Evolutionary conservation across 2,329 filamentous ascomycete species (phyloP), one percentile per base, ranked within the genome.

Genomic region (Penicillium griseofulvum): DNA sequence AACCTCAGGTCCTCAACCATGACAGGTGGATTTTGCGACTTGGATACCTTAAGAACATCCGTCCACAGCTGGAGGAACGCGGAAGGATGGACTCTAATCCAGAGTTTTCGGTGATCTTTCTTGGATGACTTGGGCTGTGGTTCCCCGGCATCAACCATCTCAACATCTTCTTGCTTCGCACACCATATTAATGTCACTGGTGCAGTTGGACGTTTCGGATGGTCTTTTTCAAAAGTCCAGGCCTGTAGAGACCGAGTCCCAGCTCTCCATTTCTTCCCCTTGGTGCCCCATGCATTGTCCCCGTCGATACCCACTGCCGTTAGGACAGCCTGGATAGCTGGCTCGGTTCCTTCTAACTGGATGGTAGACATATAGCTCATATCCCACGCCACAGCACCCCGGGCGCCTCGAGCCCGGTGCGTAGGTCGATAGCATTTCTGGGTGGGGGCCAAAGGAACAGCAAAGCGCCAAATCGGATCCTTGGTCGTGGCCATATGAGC

Each of bases 361-460:
- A 97, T 88, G 1, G 91, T 96, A 63, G 90, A 89, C 78, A 94
- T 88, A 70, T 97, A 99, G 71, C 92, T 97, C 79, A 86, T 90
- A 74, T 99, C 94, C 91, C 93, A 97, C 1, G 87, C 87, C 41
- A 97, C 80, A 22, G 88, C 88, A 5, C 94, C 92, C 61, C 87
- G 84, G 49, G 87, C 81, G 28, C 86, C 86, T 49, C 86, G 84
- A 22, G 90, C 87, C 60, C 92, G 85, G 76, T 97, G 91, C 0
- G 90, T 94, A 43, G 90, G 85, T 48, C 94, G 81, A 70, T 97
- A 97, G 49, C 88, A 87, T 78, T 99, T 99, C 68, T 91, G 87
- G 28, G 89, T 95, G 0, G 93, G 91, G 5, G 89, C 91, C 60
- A 96, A 72, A 0, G 92, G 91, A 24, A 97, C 78, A 0, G 90